A percentile compares a stretch with the other conserved stretches of the same genome.
Conservation (phyloP, 1,284 basidiomycete species). For the Leccinum subrobustum region DNA sequence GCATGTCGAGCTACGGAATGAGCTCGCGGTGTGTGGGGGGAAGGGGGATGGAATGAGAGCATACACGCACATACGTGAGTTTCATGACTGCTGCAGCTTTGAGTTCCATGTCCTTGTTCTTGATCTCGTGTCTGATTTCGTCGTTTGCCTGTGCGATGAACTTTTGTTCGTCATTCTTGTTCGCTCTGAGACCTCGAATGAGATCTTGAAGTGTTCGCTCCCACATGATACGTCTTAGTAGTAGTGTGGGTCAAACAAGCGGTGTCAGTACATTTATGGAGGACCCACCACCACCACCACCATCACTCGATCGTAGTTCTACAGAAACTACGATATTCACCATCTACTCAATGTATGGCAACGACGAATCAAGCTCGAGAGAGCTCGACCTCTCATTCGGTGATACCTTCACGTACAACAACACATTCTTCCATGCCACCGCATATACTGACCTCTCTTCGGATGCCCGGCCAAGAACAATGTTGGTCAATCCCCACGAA, state of each 20-base stretch:
- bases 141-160: conserved; percentile 81
- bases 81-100: conserved; percentile 96
- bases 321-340: conserved; percentile 69
- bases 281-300: conserved; percentile 19
- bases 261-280: conserved; percentile 38
- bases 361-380: conserved; percentile 35
- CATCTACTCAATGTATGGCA: conserved; percentile 79
- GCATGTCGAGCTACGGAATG: conserved; percentile 78
- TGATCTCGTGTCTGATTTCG: conserved; percentile 90
- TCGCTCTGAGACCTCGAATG: conserved; percentile 84
- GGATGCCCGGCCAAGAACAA: conserved; percentile 11
- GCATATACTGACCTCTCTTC: conserved; percentile 14
- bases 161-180: conserved; percentile 80
- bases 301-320: conserved; percentile 38
- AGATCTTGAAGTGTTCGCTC: conserved; percentile 92
- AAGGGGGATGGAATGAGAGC: not conserved
- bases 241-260: not conserved
- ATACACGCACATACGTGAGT: conserved; percentile 85
- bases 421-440: conserved; percentile 25
- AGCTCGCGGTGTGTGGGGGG: conserved; percentile 1
- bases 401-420: conserved; percentile 31
- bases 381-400: conserved; percentile 36
- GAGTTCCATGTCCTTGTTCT: conserved; percentile 93
- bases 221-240: conserved; percentile 61
- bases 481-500: conserved; percentile 20